phyloP scores from a whole-genome alignment of 495 filamentous ascomycete genomes.

The Penicillium flavigenum region DNA sequence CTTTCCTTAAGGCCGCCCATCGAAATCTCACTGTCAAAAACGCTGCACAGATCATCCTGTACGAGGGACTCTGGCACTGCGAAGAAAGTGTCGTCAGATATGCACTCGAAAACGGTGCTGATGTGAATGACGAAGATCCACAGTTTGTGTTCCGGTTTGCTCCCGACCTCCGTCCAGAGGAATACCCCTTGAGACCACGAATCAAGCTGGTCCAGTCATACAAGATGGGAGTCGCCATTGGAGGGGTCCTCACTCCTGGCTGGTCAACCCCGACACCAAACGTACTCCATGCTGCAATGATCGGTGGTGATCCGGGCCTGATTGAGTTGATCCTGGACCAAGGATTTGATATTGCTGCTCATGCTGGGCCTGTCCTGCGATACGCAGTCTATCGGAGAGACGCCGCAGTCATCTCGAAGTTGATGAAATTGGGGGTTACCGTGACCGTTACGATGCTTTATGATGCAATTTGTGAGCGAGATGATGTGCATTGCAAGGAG shows the following conservation, averaged over 20 bases:
- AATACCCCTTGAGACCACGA: background rate
- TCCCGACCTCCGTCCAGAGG: background rate
- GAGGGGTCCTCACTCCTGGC: background rate
- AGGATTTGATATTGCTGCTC: background rate
- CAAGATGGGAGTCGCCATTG: background rate
- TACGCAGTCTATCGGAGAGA: background rate
- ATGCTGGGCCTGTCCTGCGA: background rate
- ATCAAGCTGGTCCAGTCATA: background rate
- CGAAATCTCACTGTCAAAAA: background rate
- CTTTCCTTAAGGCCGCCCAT: background rate
- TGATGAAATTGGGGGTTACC: background rate
- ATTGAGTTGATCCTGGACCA: background rate
- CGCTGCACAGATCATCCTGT: background rate
- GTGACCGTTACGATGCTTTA: background rate
- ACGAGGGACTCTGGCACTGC: constrained; percentile 1
- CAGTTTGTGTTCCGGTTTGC: background rate
- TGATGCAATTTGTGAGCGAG: no score
- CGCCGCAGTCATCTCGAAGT: background rate
- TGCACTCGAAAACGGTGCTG: background rate
- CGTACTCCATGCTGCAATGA: background rate
- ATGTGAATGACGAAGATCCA: background rate
- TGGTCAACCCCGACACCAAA: background rate
- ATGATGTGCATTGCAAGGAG: no score
- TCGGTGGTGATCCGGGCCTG: background rate
- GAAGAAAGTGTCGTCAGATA: background rate